A percentile compares a stretch with the other conserved stretches of the same genome.
These are phyloP conservation scores for Penicillium egyptiacum DNA, from an alignment of 495 filamentous ascomycete species.

Conservation along the genomic window DNA sequence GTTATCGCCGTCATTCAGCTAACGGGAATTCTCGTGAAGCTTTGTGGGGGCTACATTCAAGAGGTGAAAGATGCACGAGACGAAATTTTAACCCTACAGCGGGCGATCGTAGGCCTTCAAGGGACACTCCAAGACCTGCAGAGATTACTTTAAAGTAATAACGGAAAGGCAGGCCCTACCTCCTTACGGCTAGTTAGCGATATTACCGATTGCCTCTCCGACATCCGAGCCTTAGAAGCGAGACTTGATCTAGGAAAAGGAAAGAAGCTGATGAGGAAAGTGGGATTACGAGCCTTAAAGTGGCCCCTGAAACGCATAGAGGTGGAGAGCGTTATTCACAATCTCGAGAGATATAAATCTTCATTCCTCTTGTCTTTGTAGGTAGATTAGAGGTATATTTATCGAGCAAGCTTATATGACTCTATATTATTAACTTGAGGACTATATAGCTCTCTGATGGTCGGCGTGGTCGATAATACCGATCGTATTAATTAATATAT, in stretches of 20 bases:
- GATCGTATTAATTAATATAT: constrained; percentile 13
- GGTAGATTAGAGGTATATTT: constrained; percentile 30
- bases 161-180: constrained; percentile 18
- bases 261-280: constrained; percentile 29
- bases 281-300: constrained; percentile 32
- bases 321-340: constrained; percentile 24
- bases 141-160: constrained; percentile 20
- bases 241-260: constrained; percentile 27
- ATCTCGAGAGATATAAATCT: constrained; percentile 34
- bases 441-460: constrained; percentile 23
- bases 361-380: constrained; percentile 32
- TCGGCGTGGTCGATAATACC: constrained; percentile 13
- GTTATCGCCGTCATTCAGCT: constrained; percentile 33
- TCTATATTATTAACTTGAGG: constrained; percentile 17
- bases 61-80: constrained; percentile 31
- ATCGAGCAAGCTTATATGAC: constrained; percentile 13
- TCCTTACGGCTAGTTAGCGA: constrained; percentile 21
- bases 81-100: constrained; percentile 26
- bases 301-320: constrained; percentile 33
- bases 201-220: constrained; percentile 27
- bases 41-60: constrained; percentile 34
- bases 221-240: constrained; percentile 28
- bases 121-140: constrained; percentile 23
- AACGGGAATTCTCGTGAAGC: constrained; percentile 26
- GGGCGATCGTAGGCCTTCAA: constrained; percentile 20